Conservation (phyloP, 371 early-diverging fungal species). For the Apophysomyces trapeziformis region DNA sequence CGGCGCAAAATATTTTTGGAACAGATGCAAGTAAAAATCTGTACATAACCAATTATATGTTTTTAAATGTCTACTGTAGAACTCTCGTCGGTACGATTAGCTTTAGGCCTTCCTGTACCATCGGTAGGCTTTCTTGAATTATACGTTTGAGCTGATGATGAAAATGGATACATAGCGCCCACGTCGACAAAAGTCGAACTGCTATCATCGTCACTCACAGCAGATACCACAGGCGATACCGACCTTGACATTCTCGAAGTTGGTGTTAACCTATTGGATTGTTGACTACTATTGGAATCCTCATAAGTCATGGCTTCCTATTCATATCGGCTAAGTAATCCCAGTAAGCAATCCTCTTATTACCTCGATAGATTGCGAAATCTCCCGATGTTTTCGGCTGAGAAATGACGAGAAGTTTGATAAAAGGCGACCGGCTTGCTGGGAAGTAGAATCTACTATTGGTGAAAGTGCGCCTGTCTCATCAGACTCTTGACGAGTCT, state of each 20-base stretch:
- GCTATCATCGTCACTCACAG: conserved; percentile 30
- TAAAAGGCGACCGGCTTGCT: conserved; percentile 60
- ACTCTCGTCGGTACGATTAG: not conserved
- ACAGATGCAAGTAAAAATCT: too few species aligned
- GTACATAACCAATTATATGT: not conserved
- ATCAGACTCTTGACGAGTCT: not conserved
- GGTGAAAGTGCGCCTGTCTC: conserved; percentile 31
- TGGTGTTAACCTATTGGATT: conserved; percentile 4
- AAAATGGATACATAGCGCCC: conserved; percentile 39
- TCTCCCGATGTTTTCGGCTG: conserved; percentile 56
- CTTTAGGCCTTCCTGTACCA: not conserved
- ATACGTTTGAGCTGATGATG: not conserved
- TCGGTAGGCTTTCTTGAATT: conserved; percentile 4
- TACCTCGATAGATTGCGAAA: conserved; percentile 56
- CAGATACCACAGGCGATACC: conserved; percentile 7
- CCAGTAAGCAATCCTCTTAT: not conserved
- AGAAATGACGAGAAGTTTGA: conserved; percentile 62
- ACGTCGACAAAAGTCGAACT: conserved; percentile 43
- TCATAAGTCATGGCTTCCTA: not conserved
- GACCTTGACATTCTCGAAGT: conserved; percentile 32
- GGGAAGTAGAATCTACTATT: conserved; percentile 50
- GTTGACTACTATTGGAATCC: not conserved
- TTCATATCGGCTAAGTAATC: not conserved
- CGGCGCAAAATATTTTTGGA: too few species aligned
- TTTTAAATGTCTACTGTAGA: not conserved